Base-by-base conservation (phyloP, 345 rosid species). In the Geranium rotundifolium region DNA sequence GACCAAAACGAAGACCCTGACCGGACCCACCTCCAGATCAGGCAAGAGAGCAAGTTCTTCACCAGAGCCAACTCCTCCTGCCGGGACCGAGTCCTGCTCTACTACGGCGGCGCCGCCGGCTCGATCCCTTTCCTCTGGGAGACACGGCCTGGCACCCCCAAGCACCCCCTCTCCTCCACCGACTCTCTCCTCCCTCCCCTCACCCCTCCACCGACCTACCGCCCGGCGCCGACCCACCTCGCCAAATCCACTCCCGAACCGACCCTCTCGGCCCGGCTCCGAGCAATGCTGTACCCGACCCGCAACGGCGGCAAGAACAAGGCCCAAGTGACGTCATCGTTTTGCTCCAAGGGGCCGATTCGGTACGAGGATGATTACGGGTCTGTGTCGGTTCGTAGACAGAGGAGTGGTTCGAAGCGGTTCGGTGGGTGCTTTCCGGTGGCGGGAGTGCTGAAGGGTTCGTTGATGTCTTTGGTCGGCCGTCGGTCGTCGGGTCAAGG, bases 91-190 rank as follows among this genome's bases (percentile, higher is more conserved):
- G 41, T 34, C 61, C 78, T 87, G 64, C 82, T 82, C n/a, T 85
- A 88, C 79, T 86, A 88, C n/a, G 87, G 89, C 3, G 80, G 84
- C 17, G 81, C 81, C 27, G 71, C 89, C 0, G 77, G 79, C 20
- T 56, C 91, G 4, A 34, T 91, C 58, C 91, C 96, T 0, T 91
- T 91, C 81, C 19, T 56, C 39, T 91, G 97, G 97, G 97, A 91
- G 64, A 73, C 95, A 19, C 76, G 71, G 19, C 97, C 97, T 0
- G 97, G 97, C 46, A 86, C 95, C n/a, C 95, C 97, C 0, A 91
- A 88, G 59, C 81, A 85, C 65, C 10, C 90, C 85, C 61, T 82
- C 84, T 18, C 67, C 79, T 19, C 79, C 90, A 2, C 85, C 91
- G 0, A 86, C 88, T 56, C 91, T 87, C 29, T 83, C 84, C 37